These are phyloP conservation scores for Diplosphaera chodatii DNA, from an alignment of 139 green algal species.

Conservation along the genomic window DNA sequence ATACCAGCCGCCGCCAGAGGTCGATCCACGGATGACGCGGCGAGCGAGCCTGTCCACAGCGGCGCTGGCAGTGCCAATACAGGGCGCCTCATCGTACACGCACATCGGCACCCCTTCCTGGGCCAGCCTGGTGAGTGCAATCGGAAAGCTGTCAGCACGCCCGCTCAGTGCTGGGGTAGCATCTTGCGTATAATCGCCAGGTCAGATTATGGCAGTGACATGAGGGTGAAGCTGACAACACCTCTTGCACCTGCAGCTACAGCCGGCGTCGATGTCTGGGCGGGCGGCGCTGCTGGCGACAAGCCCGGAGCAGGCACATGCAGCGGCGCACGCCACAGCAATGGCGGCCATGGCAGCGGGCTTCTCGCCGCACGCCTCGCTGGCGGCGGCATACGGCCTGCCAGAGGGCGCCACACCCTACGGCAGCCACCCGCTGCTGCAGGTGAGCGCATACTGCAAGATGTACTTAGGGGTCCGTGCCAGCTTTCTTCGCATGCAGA, in stretches of 20 bases:
- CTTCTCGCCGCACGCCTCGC: neutral
- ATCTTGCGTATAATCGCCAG: no score
- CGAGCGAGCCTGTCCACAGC: neutral
- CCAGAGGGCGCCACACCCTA: neutral
- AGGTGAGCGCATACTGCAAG: no score
- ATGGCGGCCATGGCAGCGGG: constrained; percentile 19
- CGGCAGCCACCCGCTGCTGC: neutral
- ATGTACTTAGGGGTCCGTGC: no score
- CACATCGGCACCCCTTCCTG: neutral
- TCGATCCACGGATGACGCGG: neutral
- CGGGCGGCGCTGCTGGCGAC: neutral
- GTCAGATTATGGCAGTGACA: no score
- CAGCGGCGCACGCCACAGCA: constrained; percentile 43
- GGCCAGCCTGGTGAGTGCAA: neutral
- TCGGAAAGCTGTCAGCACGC: no score
- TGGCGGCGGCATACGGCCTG: neutral
- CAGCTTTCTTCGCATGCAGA: no score
- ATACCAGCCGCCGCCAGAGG: constrained; percentile 57
- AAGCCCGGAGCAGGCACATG: constrained; percentile 24
- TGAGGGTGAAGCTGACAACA: neutral
- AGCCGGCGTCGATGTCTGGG: neutral
- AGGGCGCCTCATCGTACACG: neutral
- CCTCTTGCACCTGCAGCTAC: neutral
- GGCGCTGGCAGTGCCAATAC: neutral
- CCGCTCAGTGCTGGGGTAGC: no score